Conservation (phyloP, 805 yeast species). For the Metschnikowia kofuensis region DNA sequence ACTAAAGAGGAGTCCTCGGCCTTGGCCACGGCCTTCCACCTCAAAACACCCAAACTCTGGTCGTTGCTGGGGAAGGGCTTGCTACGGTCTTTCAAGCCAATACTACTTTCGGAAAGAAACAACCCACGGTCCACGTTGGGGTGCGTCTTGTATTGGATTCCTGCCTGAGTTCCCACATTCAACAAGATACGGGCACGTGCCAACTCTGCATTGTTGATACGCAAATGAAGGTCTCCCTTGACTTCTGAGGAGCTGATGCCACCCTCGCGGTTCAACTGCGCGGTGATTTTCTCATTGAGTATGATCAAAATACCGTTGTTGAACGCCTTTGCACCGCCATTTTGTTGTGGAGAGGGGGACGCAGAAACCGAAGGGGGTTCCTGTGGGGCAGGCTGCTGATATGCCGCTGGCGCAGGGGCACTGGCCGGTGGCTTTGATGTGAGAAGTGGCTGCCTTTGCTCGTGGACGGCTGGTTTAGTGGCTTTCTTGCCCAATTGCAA, state of each 20-base stretch:
- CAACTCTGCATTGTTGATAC: conserved; percentile 73
- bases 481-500: conserved; percentile 69
- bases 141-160: conserved; percentile 83
- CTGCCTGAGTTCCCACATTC: conserved; percentile 44
- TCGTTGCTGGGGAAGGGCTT: conserved; percentile 91
- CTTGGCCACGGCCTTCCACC: conserved; percentile 81
- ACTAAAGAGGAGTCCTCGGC: conserved; percentile 44
- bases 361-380: conserved; percentile 22
- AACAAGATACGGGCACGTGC: conserved; percentile 66
- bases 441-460: conserved; percentile 22
- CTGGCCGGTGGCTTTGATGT: conserved; percentile 14
- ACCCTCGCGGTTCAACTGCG: conserved; percentile 84
- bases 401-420: neutral
- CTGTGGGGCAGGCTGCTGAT: conserved; percentile 26
- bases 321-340: conserved; percentile 25
- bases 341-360: conserved; percentile 18
- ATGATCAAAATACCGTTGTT: conserved; percentile 81
- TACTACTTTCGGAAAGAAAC: conserved; percentile 54
- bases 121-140: conserved; percentile 86
- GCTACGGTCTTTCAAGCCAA: conserved; percentile 72
- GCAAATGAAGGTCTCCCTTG: conserved; percentile 86
- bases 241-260: conserved; percentile 64
- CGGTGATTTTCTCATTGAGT: conserved; percentile 72
- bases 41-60: conserved; percentile 83
- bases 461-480: conserved; percentile 24